Percentiles rank a stretch among this genome's conserved stretches.
Evolutionary conservation across 805 yeast species (phyloP).

Genomic region (Nematodospora valgi): DNA sequence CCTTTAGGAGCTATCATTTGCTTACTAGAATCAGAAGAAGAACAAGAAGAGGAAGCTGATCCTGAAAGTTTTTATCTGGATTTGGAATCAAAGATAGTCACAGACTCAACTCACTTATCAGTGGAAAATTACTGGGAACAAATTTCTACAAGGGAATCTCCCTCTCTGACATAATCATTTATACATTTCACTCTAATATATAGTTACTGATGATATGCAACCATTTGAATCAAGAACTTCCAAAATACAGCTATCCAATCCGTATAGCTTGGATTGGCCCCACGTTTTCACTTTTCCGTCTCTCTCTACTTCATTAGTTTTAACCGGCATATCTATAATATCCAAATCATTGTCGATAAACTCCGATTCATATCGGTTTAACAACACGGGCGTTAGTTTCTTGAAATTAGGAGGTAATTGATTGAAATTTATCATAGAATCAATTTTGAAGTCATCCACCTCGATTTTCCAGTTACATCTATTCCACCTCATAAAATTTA

Average conservation of each 20-base stretch:
- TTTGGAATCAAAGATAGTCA: no score
- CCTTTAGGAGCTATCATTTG: no score
- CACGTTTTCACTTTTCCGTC: slow-evolving; percentile 27
- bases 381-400: slow-evolving; percentile 28
- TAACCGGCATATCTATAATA: slow-evolving; percentile 20
- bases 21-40: no score
- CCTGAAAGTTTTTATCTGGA: no score
- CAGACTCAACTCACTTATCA: no score
- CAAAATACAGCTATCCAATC: slow-evolving; percentile 38
- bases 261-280: slow-evolving; percentile 43
- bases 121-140: no score
- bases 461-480: slow-evolving; percentile 43
- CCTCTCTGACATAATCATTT: no score
- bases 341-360: slow-evolving; percentile 35
- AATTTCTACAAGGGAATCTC: no score
- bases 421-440: slow-evolving; percentile 28
- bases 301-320: slow-evolving; percentile 1
- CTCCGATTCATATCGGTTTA: slow-evolving; percentile 40
- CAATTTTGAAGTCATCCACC: slow-evolving; percentile 6
- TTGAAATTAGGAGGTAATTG: slow-evolving; percentile 26
- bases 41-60: no score
- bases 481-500: slow-evolving; percentile 54
- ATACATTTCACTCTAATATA: no score
- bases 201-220: slow-evolving; percentile 34
- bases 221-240: slow-evolving; percentile 40